Base-by-base conservation (phyloP, 2,329 filamentous ascomycete species). In the Fusarium sp. region DNA sequence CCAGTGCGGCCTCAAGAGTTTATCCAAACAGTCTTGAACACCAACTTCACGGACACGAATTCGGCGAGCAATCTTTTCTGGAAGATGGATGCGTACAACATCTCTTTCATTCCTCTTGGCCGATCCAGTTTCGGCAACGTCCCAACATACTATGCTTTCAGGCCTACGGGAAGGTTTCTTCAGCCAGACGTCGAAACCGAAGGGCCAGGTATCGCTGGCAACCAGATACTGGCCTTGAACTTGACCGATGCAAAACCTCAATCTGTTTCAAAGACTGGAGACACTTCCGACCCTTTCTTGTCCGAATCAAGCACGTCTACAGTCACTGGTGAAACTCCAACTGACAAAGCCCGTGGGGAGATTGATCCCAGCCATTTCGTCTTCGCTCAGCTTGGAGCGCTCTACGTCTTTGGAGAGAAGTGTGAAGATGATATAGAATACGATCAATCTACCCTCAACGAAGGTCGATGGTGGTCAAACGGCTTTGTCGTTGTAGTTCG, bases 371-470 rank as follows among this genome's bases (percentile, higher is more conserved):
- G n/a, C 15, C 27, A 35, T 9, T 56, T 56, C 25, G 51, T 49
- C 10, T 59, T 59, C 22, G n/a, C 22, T 14, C 43, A 59, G 23
- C 30, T 56, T 0, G 43, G 51, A 2, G 14, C 23, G 4, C 56
- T 49, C 14, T 47, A 43, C 7, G 13, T 30, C n/a, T 55, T n/a
- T 35, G 27, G n/a, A 19, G 43, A 15, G 4, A 41, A 43, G 15
- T 55, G 30, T 30, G 3, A 55, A 5, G 3, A 23, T 6, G 49
- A 33, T 4, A 20, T 10, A 17, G 14, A 4, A 6, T 15, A n/a
- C 1, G n/a, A n/a, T 7, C 4, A 10, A 8, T 25, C 32, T 20
- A 8, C n/a, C 20, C 25, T 56, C 5, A 2, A 1, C 2, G 1
- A 27, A 2, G 53, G 53, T 7, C 17, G 14, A 19, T 56, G 53